Evolutionary conservation across 2,329 filamentous ascomycete genomes (phyloP).

Genomic region (Exophiala alcalophila): DNA sequence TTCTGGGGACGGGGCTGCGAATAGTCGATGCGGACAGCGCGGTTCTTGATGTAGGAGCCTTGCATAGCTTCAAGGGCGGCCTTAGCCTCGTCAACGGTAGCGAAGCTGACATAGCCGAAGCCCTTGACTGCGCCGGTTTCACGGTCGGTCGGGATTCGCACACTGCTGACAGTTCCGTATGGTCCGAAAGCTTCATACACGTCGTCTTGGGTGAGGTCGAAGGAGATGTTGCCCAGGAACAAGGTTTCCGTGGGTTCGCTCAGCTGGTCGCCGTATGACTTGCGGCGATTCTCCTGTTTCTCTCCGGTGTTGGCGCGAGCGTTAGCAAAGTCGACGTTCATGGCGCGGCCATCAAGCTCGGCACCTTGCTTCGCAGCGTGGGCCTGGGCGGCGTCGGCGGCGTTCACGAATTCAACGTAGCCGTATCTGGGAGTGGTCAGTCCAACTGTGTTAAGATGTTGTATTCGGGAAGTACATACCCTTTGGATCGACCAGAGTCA

Average conservation of each 20-base stretch:
- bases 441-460: constrained; percentile 10
- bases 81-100: constrained; percentile 77
- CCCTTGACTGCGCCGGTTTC: constrained; percentile 84
- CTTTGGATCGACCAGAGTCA: constrained; percentile 77
- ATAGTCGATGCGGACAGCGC: constrained; percentile 79
- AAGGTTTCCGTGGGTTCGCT: constrained; percentile 82
- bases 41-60: constrained; percentile 68
- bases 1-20: constrained; percentile 64
- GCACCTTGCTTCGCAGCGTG: constrained; percentile 70
- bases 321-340: constrained; percentile 78
- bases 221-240: constrained; percentile 88
- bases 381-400: constrained; percentile 67
- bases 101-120: constrained; percentile 86
- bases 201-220: constrained; percentile 73
- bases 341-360: constrained; percentile 68
- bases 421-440: constrained; percentile 61
- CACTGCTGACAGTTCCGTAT: constrained; percentile 67
- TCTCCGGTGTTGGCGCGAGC: constrained; percentile 61
- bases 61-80: constrained; percentile 67
- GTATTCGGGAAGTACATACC: constrained; percentile 45
- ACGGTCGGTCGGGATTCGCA: constrained; percentile 84
- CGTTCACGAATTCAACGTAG: constrained; percentile 79
- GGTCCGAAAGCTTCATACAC: constrained; percentile 72
- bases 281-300: constrained; percentile 54
- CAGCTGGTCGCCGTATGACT: constrained; percentile 69